Base-by-base conservation (phyloP, 129 eudicot species). In the Pseudognaphalium luteoalbum region DNA sequence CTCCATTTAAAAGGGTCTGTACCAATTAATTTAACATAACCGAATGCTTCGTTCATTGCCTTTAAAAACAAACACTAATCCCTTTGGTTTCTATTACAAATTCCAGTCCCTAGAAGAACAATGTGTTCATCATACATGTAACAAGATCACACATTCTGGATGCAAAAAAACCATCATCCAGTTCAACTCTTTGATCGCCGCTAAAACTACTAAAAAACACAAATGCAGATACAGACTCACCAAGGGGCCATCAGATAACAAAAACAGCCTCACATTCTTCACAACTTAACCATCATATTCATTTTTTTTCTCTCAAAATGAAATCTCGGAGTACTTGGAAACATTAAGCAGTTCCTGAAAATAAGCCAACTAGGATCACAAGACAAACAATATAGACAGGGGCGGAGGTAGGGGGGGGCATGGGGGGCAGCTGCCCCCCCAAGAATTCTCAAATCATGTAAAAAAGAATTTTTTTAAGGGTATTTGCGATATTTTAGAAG, bases 321-420 rank as follows among this genome's bases (percentile, higher is more conserved):
- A 80, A 16, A 80, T 59, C 75, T 74, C 84, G 12, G 75, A 19
- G 76, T 74, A 80, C 80, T 74, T 80, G 71, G 84, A 80, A 54
- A 80, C 70, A 68, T 80, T 80, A 14, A 80, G 75, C 65, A 75
- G 71, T 58, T 80, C 84, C 84, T 80, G 84, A 74, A 80, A 80
- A 22, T 28, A 73, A 75, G 15, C 61, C 44, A 14, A 41, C 42
- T 32, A 72, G 17, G 28, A 59, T 61, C 56, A 16, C 21, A 19
- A 71, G 67, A 2, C 8, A 68, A 59, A 39, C 50, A 67, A 34
- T 39, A 35, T n/a, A n/a, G n/a, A n/a, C n/a, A n/a, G n/a, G n/a
- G n/a, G n/a, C n/a, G n/a, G n/a, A n/a, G n/a, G n/a, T n/a, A n/a
- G n/a, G n/a, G n/a, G n/a, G n/a, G n/a, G n/a, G n/a, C n/a, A n/a